Evolutionary conservation across 495 filamentous ascomycete species (phyloP).

Genomic region (Aspergillus wentii): DNA sequence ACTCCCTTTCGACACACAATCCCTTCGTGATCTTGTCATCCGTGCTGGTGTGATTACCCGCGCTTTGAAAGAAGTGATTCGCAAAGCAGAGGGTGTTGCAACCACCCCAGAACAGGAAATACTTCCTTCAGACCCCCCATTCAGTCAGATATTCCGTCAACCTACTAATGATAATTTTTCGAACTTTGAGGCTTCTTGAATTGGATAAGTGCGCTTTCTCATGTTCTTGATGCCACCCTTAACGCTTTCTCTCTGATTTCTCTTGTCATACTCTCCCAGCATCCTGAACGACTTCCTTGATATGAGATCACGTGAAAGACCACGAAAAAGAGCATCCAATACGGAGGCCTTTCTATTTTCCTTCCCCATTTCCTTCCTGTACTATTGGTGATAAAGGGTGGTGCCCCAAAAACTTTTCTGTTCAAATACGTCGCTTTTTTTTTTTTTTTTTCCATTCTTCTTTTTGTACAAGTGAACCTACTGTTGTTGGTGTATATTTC

Average conservation of each 20-base stretch:
- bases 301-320: conserved; percentile 19
- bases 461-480: neutral
- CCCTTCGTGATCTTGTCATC: conserved; percentile 79
- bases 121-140: conserved; percentile 33
- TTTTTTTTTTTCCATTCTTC: neutral
- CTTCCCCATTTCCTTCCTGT: conserved; percentile 1
- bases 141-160: conserved; percentile 42
- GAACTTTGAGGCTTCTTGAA: conserved; percentile 22
- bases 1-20: conserved; percentile 87
- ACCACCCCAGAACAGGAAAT: conserved; percentile 46
- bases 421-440: neutral
- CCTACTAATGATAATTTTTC: conserved; percentile 29
- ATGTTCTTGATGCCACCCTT: conserved; percentile 6
- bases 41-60: conserved; percentile 74
- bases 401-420: neutral
- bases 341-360: conserved; percentile 2
- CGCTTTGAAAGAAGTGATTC: conserved; percentile 68
- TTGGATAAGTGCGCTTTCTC: conserved; percentile 16
- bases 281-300: too few species aligned
- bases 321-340: conserved; percentile 10
- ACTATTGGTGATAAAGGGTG: too few species aligned
- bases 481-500: neutral
- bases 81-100: conserved; percentile 69
- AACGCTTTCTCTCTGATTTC: conserved; percentile 9
- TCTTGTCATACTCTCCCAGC: conserved; percentile 11